Evolutionary conservation across 352 stramenopile species (phyloP).

Genomic region (Vaucheria bursata): DNA sequence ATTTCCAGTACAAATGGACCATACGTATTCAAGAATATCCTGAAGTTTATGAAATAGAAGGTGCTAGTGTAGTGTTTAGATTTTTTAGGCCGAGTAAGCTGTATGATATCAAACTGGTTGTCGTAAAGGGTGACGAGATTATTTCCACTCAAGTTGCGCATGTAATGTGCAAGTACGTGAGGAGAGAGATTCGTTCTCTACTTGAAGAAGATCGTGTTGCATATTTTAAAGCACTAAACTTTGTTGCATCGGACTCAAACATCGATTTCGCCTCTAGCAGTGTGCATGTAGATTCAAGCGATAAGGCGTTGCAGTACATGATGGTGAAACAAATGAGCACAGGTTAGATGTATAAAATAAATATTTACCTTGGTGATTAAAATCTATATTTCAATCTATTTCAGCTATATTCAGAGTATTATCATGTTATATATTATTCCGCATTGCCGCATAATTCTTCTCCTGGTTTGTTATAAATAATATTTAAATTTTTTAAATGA

Average conservation of each 20-base stretch:
- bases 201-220: neutral
- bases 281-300: too few relatives aligned
- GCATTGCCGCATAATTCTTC: too few relatives aligned
- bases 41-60: too few relatives aligned
- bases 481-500: too few relatives aligned
- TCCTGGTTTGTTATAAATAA: too few relatives aligned
- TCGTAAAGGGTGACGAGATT: neutral
- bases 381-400: too few relatives aligned
- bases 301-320: conserved; percentile 7
- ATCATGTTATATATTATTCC: too few relatives aligned
- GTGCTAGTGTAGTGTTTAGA: neutral
- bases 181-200: conserved; percentile 9
- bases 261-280: too few relatives aligned
- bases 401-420: too few relatives aligned
- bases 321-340: neutral
- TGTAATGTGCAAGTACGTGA: conserved; percentile 15
- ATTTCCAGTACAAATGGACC: neutral
- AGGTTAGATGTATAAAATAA: too few relatives aligned
- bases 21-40: too few relatives aligned
- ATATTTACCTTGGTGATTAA: too few relatives aligned
- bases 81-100: neutral
- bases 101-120: neutral
- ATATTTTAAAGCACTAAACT: neutral
- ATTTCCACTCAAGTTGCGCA: neutral
- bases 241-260: neutral